Base-by-base conservation (phyloP, 495 filamentous ascomycete species). In the Hypoxylon intermedium region DNA sequence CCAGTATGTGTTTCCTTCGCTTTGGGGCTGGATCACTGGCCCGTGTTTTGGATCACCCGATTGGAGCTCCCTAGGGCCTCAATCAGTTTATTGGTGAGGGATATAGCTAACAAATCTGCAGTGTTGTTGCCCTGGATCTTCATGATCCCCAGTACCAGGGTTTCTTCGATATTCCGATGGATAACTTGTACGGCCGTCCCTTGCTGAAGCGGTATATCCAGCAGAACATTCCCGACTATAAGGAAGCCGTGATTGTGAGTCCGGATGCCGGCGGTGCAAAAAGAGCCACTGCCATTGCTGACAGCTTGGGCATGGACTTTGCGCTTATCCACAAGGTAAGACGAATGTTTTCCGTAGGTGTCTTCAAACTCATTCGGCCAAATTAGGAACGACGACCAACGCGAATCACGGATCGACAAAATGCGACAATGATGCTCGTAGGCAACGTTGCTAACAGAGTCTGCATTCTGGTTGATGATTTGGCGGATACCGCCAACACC, bases 141-240 rank as follows among this genome's bases (percentile, higher is more conserved):
- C 94, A 98, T 69, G 94, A 98, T 72, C 92, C 95, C 58, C 95
- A 98, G 74, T 98, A 98, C 71, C 94, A 98, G 73, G 94, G 94
- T 41, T 98, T 95, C 80, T 98, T 98, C 67, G 94, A 98, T 68
- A 97, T 98, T 48, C 93, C 93, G 1, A 95, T 98, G 46, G 94
- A 98, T 70, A 98, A 98, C 68, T 80, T 98, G 13, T 96, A 96
- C 69, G 94, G 91, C 11, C 82, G 92, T 50, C 89, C 92, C 37
- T 79, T 97, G 36, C 81, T 98, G 43, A 89, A 94, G 74, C 87
- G 86, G 46, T 98, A 97, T 74, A 97, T 98, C 61, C 84, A 89
- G 74, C 86, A 88, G 51, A 84, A 89, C 57, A 96, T 98, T 65
- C 88, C 92, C 56, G 88, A 92, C 66, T 91, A 86, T 74, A 89